Conservation (phyloP, 164 flowering plant species). For the Magnolia sinica region DNA sequence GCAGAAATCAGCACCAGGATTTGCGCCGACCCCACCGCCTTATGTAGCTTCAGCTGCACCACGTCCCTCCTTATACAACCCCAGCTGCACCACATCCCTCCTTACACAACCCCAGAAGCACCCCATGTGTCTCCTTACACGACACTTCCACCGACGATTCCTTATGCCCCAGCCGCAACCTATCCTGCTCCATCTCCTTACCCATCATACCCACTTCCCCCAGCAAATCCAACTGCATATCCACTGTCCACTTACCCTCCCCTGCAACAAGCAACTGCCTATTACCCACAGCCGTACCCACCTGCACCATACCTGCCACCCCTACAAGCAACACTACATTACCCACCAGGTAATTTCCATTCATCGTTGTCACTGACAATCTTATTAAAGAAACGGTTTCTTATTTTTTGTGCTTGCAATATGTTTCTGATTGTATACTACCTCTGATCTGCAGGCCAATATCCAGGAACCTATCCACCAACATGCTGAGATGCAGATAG, state of each 20-base stretch:
- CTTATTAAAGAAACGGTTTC: background rate
- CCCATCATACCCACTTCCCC: slow-evolving; percentile 13
- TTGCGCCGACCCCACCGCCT: slow-evolving; percentile 40
- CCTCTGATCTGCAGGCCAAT: slow-evolving; percentile 22
- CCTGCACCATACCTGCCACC: slow-evolving; percentile 47
- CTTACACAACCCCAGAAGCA: slow-evolving; percentile 25
- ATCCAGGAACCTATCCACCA: slow-evolving; percentile 34
- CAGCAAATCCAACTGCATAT: slow-evolving; percentile 23
- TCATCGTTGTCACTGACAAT: background rate
- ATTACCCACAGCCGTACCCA: slow-evolving; percentile 57
- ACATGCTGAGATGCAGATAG: slow-evolving; percentile 22
- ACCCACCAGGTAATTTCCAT: slow-evolving; percentile 41
- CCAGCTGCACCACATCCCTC: slow-evolving; percentile 52
- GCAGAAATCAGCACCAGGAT: background rate
- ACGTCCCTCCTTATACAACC: slow-evolving; percentile 23
- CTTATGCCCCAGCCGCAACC: slow-evolving; percentile 10
- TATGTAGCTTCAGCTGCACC: slow-evolving; percentile 52
- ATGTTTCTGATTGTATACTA: background rate
- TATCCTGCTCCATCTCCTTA: slow-evolving; percentile 23
- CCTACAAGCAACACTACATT: slow-evolving; percentile 31
- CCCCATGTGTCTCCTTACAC: slow-evolving; percentile 33
- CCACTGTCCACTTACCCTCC: slow-evolving; percentile 37
- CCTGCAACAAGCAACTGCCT: slow-evolving; percentile 29
- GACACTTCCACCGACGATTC: slow-evolving; percentile 28
- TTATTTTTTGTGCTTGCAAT: background rate